These are phyloP conservation scores for Tuber brumale DNA, from an alignment of 495 filamentous ascomycete species.

Conservation along the genomic window DNA sequence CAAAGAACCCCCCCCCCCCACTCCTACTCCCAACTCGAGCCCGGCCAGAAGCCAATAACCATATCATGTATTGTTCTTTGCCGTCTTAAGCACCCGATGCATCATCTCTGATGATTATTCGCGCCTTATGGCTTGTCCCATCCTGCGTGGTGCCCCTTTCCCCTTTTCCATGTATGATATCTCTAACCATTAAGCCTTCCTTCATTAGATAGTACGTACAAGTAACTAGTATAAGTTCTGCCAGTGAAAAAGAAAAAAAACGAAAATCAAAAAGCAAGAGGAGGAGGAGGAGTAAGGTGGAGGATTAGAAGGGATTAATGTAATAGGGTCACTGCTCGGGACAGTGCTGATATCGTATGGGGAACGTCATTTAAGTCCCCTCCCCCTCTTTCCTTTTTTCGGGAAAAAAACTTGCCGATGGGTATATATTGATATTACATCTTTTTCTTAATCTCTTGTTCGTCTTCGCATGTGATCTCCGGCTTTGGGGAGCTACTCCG, in stretches of 20 bases:
- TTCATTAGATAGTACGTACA: not conserved
- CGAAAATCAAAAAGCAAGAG: not conserved
- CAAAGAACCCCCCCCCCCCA: not conserved
- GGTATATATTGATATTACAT: constrained; percentile 4
- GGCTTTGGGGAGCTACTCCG: constrained; percentile 9
- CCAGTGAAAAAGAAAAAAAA: not conserved
- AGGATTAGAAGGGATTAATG: not conserved
- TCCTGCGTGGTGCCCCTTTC: not conserved
- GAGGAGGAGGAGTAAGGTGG: not conserved
- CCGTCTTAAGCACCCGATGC: not conserved
- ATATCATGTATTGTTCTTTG: not conserved
- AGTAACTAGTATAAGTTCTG: not conserved
- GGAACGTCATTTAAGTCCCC: not conserved
- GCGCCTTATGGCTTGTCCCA: not conserved
- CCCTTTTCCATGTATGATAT: not conserved
- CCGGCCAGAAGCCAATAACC: not conserved
- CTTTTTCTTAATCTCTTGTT: not conserved
- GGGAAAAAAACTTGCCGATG: constrained; percentile 35
- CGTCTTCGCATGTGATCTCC: not conserved
- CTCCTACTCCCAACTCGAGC: not conserved
- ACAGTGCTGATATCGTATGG: not conserved
- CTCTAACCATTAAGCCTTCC: not conserved
- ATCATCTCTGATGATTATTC: not conserved
- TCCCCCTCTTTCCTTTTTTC: not conserved
- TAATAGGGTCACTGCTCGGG: not conserved